These are phyloP conservation scores for Colletotrichum navitas DNA, from an alignment of 2,329 filamentous ascomycete species.

Conservation along the genomic window DNA sequence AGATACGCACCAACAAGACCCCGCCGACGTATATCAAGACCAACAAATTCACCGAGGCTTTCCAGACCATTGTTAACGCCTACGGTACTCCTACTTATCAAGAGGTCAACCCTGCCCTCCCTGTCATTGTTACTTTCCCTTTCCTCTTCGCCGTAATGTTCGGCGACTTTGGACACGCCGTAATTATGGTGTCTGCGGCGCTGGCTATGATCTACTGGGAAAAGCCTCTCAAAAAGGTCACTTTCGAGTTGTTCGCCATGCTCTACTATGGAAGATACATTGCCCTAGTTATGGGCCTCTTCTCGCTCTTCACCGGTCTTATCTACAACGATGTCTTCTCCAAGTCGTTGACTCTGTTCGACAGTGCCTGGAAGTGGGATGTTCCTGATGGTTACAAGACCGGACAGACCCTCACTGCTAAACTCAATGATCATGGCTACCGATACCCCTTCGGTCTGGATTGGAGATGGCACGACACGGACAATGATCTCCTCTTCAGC, in stretches of 20 bases:
- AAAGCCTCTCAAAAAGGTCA: conserved; percentile 90
- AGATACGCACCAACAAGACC: conserved; percentile 96
- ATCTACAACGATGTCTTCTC: conserved; percentile 99
- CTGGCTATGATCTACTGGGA: conserved; percentile 97
- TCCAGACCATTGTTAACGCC: conserved; percentile 98
- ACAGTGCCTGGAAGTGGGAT: conserved; percentile 88
- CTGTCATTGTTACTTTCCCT: conserved; percentile 97
- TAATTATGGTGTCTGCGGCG: conserved; percentile 88
- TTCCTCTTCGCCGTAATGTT: conserved; percentile 99
- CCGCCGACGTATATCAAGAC: conserved; percentile 98
- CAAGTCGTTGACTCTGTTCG: conserved; percentile 88
- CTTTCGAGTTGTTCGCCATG: conserved; percentile 96
- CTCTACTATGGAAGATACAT: conserved; percentile 99
- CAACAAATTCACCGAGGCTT: conserved; percentile 97
- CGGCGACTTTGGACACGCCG: conserved; percentile 94
- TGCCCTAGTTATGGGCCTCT: conserved; percentile 96
- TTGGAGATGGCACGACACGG: conserved; percentile 95
- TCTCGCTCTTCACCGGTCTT: conserved; percentile 96
- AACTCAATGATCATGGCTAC: conserved; percentile 76
- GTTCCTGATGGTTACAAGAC: conserved; percentile 75
- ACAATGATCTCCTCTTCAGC: conserved; percentile 94
- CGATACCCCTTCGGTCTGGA: conserved; percentile 97
- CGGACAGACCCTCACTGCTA: conserved; percentile 73
- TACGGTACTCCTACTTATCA: conserved; percentile 98
- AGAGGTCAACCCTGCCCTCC: conserved; percentile 95